phyloP scores from a whole-genome alignment of 2,329 filamentous ascomycete genomes.

The Ustilaginoidea virens region DNA sequence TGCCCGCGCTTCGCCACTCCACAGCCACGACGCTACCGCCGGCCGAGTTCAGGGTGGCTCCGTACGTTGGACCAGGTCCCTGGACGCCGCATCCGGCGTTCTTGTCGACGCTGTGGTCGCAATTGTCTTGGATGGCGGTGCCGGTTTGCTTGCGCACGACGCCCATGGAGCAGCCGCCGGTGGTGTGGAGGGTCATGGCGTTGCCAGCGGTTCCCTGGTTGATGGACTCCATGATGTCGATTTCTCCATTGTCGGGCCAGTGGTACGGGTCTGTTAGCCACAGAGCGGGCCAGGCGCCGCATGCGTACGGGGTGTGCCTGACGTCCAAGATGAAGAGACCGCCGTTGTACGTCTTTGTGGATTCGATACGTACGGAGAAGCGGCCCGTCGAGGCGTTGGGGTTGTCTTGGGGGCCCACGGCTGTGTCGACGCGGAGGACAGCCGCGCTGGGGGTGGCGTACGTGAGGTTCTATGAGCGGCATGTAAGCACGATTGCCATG shows the following conservation, averaged over 20 bases:
- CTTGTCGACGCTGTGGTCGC: slow-evolving; percentile 31
- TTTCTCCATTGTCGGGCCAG: slow-evolving; percentile 51
- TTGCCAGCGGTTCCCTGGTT: slow-evolving; percentile 40
- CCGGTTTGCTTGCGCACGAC: slow-evolving; percentile 40
- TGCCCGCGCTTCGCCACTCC: slow-evolving; percentile 44
- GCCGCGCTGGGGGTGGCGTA: slow-evolving; percentile 37
- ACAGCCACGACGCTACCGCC: slow-evolving; percentile 45
- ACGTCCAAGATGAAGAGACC: slow-evolving; percentile 56
- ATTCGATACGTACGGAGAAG: slow-evolving; percentile 47
- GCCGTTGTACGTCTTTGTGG: slow-evolving; percentile 40
- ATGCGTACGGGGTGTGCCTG: slow-evolving; percentile 46
- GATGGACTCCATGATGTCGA: slow-evolving; percentile 44
- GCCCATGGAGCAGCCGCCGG: slow-evolving; percentile 31
- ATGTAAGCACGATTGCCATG: no score
- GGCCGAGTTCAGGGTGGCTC: slow-evolving; percentile 32
- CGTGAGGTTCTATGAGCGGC: slow-evolving; percentile 39
- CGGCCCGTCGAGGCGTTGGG: slow-evolving; percentile 43
- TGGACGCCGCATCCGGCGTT: slow-evolving; percentile 44
- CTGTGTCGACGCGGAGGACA: slow-evolving; percentile 45
- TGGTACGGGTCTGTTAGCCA: slow-evolving; percentile 47
- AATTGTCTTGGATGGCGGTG: slow-evolving; percentile 24
- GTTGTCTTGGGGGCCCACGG: slow-evolving; percentile 27
- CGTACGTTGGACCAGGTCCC: slow-evolving; percentile 28
- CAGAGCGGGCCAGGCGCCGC: slow-evolving; percentile 49
- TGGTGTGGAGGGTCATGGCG: slow-evolving; percentile 45